These are phyloP conservation scores for Candida sphagnicola DNA, from an alignment of 805 yeast genomes.

Conservation along the genomic window DNA sequence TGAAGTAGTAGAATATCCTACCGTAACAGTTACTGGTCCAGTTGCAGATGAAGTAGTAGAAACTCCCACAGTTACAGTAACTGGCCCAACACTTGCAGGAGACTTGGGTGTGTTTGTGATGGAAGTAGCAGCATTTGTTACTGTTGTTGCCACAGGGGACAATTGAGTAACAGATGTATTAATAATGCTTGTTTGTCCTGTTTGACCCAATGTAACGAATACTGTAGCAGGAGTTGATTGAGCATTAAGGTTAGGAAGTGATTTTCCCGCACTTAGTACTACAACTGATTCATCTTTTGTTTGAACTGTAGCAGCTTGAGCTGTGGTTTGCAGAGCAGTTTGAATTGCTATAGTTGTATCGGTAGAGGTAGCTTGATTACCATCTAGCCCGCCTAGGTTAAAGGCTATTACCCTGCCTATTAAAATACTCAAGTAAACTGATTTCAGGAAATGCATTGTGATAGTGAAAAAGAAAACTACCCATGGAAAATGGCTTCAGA, in stretches of 20 bases:
- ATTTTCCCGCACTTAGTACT: background rate
- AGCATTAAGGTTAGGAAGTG: background rate
- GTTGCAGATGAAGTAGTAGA: background rate
- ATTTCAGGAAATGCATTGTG: background rate
- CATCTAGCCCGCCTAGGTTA: slow-evolving; percentile 3
- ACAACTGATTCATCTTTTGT: background rate
- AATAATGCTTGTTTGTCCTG: background rate
- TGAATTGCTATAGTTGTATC: background rate
- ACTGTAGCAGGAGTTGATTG: background rate
- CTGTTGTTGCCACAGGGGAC: background rate
- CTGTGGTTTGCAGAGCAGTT: slow-evolving; percentile 7
- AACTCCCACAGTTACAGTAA: background rate
- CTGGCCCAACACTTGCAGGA: background rate
- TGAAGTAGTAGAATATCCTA: background rate
- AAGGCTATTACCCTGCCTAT: background rate
- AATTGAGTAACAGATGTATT: background rate
- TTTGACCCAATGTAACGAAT: background rate
- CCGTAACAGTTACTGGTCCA: background rate
- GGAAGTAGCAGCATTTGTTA: too few species aligned
- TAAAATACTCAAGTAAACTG: background rate
- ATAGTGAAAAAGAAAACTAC: too few species aligned
- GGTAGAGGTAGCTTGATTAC: slow-evolving; percentile 1
- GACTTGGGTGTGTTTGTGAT: too few species aligned
- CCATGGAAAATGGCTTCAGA: too few species aligned
- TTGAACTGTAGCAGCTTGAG: slow-evolving; percentile 6